These are phyloP conservation scores for Monosporascus ibericus DNA, from an alignment of 2,329 filamentous ascomycete species.

Conservation along the genomic window DNA sequence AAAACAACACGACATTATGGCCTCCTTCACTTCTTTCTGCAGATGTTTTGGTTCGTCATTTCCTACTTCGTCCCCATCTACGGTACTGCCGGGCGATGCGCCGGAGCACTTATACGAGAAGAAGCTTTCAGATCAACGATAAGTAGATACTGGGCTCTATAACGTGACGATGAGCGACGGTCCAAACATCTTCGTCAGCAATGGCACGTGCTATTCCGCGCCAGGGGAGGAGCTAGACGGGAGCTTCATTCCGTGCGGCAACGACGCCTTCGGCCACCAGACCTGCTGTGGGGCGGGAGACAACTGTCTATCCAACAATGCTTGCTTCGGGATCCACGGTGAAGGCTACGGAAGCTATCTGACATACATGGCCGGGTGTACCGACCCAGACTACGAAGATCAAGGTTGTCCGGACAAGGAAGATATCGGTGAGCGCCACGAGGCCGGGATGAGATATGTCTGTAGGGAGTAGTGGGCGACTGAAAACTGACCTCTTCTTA, in stretches of 20 bases:
- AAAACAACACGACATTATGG: no score
- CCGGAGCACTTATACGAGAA: no score
- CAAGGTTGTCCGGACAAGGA: conserved; percentile 6
- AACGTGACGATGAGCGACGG: not conserved
- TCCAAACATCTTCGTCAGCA: conserved; percentile 8
- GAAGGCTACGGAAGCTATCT: conserved; percentile 7
- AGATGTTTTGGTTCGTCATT: no score
- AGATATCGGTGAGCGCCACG: conserved; percentile 6
- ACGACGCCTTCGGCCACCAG: conserved; percentile 10
- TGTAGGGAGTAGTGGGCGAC: no score
- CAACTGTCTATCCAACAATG: conserved; percentile 9
- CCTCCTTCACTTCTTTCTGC: no score
- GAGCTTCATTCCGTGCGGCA: conserved; percentile 13
- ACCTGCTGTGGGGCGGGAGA: conserved; percentile 10
- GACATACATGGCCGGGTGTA: conserved; percentile 12
- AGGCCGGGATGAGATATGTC: no score
- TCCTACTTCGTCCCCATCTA: no score
- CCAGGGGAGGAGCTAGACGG: conserved; percentile 5
- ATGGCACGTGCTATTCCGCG: conserved; percentile 12
- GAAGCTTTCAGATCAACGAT: no score
- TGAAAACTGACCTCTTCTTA: not conserved
- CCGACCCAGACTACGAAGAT: conserved; percentile 8
- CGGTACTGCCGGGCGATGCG: no score
- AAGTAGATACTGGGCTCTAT: no score
- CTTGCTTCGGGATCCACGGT: conserved; percentile 9